Percentiles rank a stretch among this genome's conserved stretches.
Conservation (phyloP, 2,329 filamentous ascomycete species). For the Cladosporium sp. region DNA sequence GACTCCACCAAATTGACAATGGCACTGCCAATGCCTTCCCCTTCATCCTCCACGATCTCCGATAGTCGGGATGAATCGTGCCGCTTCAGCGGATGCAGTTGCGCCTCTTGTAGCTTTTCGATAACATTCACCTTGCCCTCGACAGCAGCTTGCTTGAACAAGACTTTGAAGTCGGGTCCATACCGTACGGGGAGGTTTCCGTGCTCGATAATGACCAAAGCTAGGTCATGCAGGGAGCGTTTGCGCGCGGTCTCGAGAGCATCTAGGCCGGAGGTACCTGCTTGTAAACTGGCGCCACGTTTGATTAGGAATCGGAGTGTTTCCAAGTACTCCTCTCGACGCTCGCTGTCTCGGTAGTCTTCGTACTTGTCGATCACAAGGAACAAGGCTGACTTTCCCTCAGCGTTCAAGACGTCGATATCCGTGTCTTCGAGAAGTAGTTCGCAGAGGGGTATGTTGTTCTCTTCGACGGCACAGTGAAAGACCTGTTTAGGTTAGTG, state of each 20-base stretch:
- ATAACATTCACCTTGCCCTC: neutral
- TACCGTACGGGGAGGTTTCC: neutral
- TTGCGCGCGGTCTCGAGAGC: neutral
- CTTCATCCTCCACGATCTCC: neutral
- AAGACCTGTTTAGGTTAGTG: neutral
- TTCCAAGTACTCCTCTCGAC: neutral
- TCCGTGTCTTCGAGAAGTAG: neutral
- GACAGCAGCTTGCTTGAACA: neutral
- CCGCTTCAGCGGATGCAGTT: neutral
- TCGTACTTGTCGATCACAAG: neutral
- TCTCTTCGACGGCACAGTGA: neutral
- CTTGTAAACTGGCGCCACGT: neutral
- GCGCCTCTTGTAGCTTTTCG: neutral
- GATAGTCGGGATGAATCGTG: neutral
- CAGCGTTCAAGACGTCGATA: neutral
- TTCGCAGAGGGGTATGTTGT: slow-evolving; percentile 1
- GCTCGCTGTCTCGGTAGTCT: neutral
- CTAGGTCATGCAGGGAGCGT: neutral
- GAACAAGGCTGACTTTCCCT: neutral
- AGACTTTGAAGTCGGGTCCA: neutral
- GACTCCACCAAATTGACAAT: neutral
- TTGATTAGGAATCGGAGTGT: neutral
- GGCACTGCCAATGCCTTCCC: neutral
- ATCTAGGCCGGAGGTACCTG: neutral
- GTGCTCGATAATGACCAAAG: neutral